Percentiles rank a stretch among this genome's conserved stretches.
These are phyloP conservation scores for Cylindrotheca closterium DNA, from an alignment of 108 stramenopile species.

Conservation along the genomic window DNA sequence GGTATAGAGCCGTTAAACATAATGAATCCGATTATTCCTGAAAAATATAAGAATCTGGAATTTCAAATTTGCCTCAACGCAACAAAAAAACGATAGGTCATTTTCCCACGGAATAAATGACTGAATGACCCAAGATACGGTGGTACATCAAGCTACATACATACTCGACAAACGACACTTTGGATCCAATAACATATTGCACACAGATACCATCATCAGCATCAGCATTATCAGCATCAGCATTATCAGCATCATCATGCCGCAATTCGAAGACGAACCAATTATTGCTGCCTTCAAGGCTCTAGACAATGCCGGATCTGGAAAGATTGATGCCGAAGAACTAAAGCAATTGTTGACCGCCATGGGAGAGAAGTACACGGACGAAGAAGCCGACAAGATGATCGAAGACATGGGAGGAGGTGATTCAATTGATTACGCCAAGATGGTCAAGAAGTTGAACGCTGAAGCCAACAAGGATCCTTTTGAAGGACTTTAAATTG, in stretches of 20 bases:
- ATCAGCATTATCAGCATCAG: background rate
- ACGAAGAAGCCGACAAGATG: constrained; percentile 14
- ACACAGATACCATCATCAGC: background rate
- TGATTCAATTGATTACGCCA: constrained; percentile 11
- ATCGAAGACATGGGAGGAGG: constrained; percentile 12
- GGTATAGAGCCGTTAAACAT: too few relatives aligned
- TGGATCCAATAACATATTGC: background rate
- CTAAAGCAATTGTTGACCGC: constrained; percentile 10
- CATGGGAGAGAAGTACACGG: constrained; percentile 17
- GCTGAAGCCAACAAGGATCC: constrained; percentile 9
- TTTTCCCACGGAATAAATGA: too few relatives aligned
- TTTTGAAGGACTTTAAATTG: too few relatives aligned
- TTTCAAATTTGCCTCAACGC: too few relatives aligned
- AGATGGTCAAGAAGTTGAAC: constrained; percentile 16
- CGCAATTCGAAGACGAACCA: constrained; percentile 11
- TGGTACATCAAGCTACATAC: too few relatives aligned
- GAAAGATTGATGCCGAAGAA: constrained; percentile 5
- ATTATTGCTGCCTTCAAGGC: constrained; percentile 13
- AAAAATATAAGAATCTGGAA: too few relatives aligned
- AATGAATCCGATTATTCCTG: too few relatives aligned
- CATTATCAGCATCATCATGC: constrained; percentile 3
- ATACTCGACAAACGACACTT: background rate
- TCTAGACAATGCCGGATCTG: background rate
- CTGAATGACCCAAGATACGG: too few relatives aligned
- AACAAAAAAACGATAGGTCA: too few relatives aligned